Base-by-base conservation (phyloP, 352 stramenopile species). In the Globisporangium ultimum region DNA sequence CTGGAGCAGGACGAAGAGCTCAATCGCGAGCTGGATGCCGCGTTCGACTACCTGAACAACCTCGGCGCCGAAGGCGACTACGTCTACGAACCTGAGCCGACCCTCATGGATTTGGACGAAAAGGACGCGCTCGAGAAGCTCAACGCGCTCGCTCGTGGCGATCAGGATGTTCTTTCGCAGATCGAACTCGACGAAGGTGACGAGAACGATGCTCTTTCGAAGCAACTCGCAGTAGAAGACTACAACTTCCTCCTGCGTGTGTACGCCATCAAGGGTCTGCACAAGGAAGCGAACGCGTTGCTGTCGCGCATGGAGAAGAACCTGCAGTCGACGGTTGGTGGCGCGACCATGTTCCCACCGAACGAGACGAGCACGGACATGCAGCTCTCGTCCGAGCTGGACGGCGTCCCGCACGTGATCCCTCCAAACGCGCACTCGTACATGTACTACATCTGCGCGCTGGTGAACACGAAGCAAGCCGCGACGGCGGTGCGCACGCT, bases 221-320 rank as follows among this genome's bases (percentile, higher is more conserved):
- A 78, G 52, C 47, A 78, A 47, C 71, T 91, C 10, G 65, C 66
- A 0, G 80, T 89, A 10, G 68, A 82, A 1, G 81, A 89, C 62
- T 90, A 91, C 66, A 89, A 91, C 68, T 88, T 90, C 14, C 21
- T 91, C 28, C 64, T 93, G 58, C 62, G 71, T 32, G 80, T 91
- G 49, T 91, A 89, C 63, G 84, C 84, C 4, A 54, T 85, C 51
- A 88, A 91, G 62, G 80, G 80, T 0, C 53, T 79, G 11, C 60
- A 73, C 42, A 72, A 79, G 12, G 68, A 88, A 53, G 81, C 81
- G 14, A 88, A 91, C 60, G 81, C 81, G n/a, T 60, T 93, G 54
- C 63, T 93, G 7, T 58, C 74, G 13, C 67, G 83, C 52, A 88
- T 93, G 76, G 84, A 93, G 59, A 72, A 77, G 60, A 90, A 93